Percentiles rank a stretch among this genome's conserved stretches.
Conservation (phyloP, 225 moss, liverwort and hornwort genomes). For the Polytrichum commune region DNA sequence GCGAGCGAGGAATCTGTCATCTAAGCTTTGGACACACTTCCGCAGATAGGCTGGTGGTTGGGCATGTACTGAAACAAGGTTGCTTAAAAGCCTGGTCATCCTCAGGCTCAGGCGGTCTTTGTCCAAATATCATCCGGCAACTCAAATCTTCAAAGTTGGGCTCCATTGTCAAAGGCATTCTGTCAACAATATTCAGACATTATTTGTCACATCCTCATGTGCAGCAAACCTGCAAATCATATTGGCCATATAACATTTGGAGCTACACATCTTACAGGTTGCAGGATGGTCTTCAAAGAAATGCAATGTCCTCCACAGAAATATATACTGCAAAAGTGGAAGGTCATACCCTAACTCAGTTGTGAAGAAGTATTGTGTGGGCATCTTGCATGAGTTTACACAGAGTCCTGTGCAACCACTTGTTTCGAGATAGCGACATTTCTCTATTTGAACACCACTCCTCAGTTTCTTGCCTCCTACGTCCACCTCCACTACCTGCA, state of each 20-base stretch:
- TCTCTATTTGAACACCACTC: constrained; percentile 83
- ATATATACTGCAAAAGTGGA: background rate
- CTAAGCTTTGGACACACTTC: constrained; percentile 49
- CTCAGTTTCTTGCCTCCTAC: constrained; percentile 50
- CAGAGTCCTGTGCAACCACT: constrained; percentile 95
- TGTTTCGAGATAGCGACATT: constrained; percentile 86
- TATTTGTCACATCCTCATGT: background rate
- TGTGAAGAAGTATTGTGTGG: constrained; percentile 94
- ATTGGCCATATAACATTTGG: background rate
- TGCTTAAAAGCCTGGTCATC: constrained; percentile 39
- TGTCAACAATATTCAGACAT: constrained; percentile 18
- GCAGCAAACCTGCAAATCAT: background rate
- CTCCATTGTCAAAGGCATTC: constrained; percentile 94
- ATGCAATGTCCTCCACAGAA: background rate
- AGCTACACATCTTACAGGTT: background rate
- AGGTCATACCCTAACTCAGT: constrained; percentile 69
- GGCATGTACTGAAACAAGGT: constrained; percentile 41
- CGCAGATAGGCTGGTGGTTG: constrained; percentile 29
- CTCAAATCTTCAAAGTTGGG: constrained; percentile 88
- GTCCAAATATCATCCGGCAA: constrained; percentile 59
- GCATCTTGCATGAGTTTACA: constrained; percentile 93
- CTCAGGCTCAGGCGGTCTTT: constrained; percentile 33
- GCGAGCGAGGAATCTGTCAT: constrained; percentile 9
- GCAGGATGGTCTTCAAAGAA: too few relatives aligned
- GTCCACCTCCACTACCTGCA: constrained; percentile 71